Conservation (phyloP, 805 yeast species). For the Ogataea neopini region DNA sequence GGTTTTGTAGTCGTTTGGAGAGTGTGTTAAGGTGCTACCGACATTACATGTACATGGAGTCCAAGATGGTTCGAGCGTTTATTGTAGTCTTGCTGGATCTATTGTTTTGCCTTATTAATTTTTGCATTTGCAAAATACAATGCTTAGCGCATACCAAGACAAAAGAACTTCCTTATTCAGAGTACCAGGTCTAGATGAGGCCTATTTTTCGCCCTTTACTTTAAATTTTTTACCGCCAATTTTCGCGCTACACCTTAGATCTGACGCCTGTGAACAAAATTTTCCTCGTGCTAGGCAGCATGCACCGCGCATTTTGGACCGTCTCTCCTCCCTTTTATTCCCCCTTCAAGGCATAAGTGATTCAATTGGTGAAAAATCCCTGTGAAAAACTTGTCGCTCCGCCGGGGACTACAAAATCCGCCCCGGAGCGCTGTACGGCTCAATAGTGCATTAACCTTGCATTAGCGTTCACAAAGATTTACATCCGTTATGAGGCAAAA, state of each 20-base stretch:
- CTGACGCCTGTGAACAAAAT: neutral
- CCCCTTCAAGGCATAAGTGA: no score
- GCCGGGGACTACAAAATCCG: neutral
- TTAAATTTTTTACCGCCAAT: neutral
- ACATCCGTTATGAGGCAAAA: conserved; percentile 1
- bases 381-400: no score
- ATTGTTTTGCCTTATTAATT: neutral
- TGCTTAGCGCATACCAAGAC: neutral
- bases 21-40: no score
- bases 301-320: conserved; percentile 1
- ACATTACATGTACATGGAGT: neutral
- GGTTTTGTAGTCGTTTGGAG: no score
- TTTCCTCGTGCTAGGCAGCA: neutral
- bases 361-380: neutral
- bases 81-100: neutral
- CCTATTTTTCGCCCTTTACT: neutral
- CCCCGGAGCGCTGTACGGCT: neutral
- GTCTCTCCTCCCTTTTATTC: no score
- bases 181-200: conserved; percentile 1
- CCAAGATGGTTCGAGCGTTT: neutral
- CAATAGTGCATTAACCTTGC: neutral
- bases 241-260: neutral
- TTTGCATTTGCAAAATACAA: neutral
- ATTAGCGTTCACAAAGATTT: neutral
- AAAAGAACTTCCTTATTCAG: neutral